Base-by-base conservation (phyloP, 1,284 basidiomycete genomes). In the Trichosporon faecale region DNA sequence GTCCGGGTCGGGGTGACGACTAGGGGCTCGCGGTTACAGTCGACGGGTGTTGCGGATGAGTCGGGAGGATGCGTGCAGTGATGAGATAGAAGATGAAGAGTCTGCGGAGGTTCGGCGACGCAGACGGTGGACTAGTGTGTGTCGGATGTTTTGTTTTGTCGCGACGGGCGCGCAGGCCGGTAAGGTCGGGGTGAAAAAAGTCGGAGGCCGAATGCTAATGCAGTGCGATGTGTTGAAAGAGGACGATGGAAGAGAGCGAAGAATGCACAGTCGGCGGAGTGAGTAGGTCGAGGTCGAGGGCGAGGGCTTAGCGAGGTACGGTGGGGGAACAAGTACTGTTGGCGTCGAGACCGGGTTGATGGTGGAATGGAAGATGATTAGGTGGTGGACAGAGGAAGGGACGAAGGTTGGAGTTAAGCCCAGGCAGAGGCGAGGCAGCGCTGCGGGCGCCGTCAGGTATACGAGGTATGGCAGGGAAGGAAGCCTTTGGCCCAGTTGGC, bases 391-490 rank as follows among this genome's bases (percentile, higher is more conserved):
- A 27, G 55, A 60, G 18, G 27, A 60, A 60, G 55, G 55, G 55
- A 57, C 25, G 52, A 57, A 57, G 52, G 52, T 57, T 57, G 52
- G 52, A 27, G 55, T 60, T 60, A 60, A 31, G 27, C 14, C 23
- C 14, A n/a, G n/a, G 18, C 21, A 12, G 11, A 25, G 40, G 40
- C 40, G 12, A 7, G 40, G 12, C 12, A n/a, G 44, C 18, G 44
- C 44, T 46, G 49, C 49, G 49, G 49, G 21, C 21, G 49, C 49
- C 49, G n/a, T 11, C n/a, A 5, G 21, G 49, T 46, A 7, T 21
- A 44, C 18, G 40, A 16, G 14, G 11, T 14, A 11, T 35, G 33
- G 8, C 33, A 35, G 33, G 33, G 33, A n/a, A 11, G 33, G 33
- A 46, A 18, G n/a, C n/a, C n/a, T n/a, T n/a, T n/a, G 40, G 16